Base-by-base conservation (phyloP, 345 rosid species). In the Stellera chamaejasme region DNA sequence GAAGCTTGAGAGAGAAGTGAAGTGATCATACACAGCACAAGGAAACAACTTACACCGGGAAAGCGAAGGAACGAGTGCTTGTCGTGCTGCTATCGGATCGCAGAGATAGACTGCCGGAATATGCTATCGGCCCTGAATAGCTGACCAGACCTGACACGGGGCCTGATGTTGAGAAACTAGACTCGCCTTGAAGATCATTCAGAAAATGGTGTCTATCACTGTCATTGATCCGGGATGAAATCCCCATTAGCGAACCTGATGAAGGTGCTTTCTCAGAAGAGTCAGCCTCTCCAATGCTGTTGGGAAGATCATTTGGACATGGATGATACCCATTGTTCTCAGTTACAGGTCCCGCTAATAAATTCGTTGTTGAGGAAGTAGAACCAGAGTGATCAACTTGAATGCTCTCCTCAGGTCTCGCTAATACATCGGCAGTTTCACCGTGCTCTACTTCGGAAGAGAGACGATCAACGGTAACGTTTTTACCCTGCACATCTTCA, bases 51-150 rank as follows among this genome's bases (percentile, higher is more conserved):
- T 80, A 93, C 99, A 79, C 47, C 0, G 99, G 99, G 69, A 93
- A 93, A 60, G 99, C 96, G 13, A 93, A 93, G 27, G 99, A 93
- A 61, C 91, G 83, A 56, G 84, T 79, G 71, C 97, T 93, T 0
- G 97, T 79, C 11, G 94, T 79, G 79, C 99, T 93, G 82, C 96
- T 83, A 56, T 93, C 96, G 0, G 97, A 93, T 69, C 97, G 72
- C 55, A 71, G 79, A 12, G 97, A 93, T 55, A 88, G 72, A 58
- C 83, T 86, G 46, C 99, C 97, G 13, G 97, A 79, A 66, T 66
- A 70, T 43, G 87, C 69, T 43, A 84, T 74, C 1, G 78, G 81
- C 27, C 89, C 97, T 2, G 97, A 77, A 68, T 80, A 81, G 36
- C 73, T 80, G 68, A 79, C 79, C 39, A 75, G 77, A 39, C 90